These are phyloP conservation scores for Arctostaphylos glauca DNA, from an alignment of 148 eudicot genomes.

Conservation along the genomic window DNA sequence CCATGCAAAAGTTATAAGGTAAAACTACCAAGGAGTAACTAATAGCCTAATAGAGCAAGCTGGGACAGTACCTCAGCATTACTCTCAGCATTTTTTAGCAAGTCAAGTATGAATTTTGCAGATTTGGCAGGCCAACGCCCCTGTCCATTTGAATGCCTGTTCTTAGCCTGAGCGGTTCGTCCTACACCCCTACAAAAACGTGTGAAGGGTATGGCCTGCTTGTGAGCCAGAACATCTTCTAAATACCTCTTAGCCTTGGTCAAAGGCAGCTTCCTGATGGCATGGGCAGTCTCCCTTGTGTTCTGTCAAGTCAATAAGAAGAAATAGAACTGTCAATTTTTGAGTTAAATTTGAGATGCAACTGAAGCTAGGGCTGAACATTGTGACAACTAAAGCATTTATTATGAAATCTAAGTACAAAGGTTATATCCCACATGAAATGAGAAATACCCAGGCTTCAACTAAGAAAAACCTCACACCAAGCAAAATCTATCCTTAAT, in stretches of 20 bases:
- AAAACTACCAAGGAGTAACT: not conserved
- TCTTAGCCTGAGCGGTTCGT: constrained; percentile 85
- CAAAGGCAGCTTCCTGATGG: constrained; percentile 63
- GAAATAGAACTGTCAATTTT: not conserved
- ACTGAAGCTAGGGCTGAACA: not conserved
- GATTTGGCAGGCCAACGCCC: constrained; percentile 92
- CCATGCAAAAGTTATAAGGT: not conserved
- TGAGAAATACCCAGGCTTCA: not conserved
- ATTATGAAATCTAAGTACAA: not conserved
- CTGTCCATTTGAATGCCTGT: constrained; percentile 77
- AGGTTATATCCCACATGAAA: not conserved
- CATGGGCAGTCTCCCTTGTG: constrained; percentile 84
- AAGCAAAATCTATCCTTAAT: not conserved
- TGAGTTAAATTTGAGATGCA: not conserved
- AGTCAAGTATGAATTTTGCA: constrained; percentile 67
- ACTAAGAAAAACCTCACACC: not conserved
- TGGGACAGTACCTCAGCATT: constrained; percentile 65
- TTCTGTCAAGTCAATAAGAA: constrained; percentile 36
- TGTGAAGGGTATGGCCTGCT: constrained; percentile 88
- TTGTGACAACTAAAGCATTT: not conserved
- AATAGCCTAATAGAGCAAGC: not conserved
- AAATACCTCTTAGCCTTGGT: constrained; percentile 73
- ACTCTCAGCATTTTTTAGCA: constrained; percentile 86
- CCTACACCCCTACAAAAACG: constrained; percentile 92
- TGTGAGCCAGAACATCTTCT: constrained; percentile 85